phyloP scores from a whole-genome alignment of 352 stramenopile genomes.

The Phytopythium aichiense region DNA sequence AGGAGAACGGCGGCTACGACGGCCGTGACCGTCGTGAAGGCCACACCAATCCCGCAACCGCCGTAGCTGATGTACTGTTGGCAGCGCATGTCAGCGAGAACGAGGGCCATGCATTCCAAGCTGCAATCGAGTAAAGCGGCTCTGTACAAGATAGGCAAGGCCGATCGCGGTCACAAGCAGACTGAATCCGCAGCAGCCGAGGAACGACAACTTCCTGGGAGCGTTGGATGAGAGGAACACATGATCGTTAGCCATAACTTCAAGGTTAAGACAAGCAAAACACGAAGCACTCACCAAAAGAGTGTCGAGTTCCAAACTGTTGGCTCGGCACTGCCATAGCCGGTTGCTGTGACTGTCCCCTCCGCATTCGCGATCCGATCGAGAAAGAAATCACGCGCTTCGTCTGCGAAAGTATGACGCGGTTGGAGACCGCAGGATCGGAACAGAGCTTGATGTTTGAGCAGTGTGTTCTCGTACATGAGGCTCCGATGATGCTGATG shows the following conservation, averaged over 20 bases:
- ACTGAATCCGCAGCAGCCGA: conserved; percentile 43
- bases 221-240: neutral
- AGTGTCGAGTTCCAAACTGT: neutral
- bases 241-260: neutral
- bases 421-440: neutral
- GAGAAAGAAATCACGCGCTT: conserved; percentile 52
- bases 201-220: conserved; percentile 22
- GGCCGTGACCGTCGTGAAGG: conserved; percentile 83
- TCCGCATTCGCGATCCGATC: conserved; percentile 42
- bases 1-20: conserved; percentile 65
- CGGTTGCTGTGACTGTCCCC: conserved; percentile 7
- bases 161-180: conserved; percentile 50
- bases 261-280: neutral
- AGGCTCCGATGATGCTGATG: conserved; percentile 69
- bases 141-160: conserved; percentile 42
- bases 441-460: neutral
- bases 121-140: neutral
- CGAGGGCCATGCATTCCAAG: neutral
- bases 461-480: conserved; percentile 36
- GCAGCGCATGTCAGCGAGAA: neutral
- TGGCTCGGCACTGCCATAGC: neutral
- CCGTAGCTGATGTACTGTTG: conserved; percentile 87
- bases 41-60: conserved; percentile 65
- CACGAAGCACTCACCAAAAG: neutral
- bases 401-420: conserved; percentile 25